These are phyloP conservation scores for Sugiyamaella chiloensis DNA, from an alignment of 805 yeast genomes.

Conservation along the genomic window DNA sequence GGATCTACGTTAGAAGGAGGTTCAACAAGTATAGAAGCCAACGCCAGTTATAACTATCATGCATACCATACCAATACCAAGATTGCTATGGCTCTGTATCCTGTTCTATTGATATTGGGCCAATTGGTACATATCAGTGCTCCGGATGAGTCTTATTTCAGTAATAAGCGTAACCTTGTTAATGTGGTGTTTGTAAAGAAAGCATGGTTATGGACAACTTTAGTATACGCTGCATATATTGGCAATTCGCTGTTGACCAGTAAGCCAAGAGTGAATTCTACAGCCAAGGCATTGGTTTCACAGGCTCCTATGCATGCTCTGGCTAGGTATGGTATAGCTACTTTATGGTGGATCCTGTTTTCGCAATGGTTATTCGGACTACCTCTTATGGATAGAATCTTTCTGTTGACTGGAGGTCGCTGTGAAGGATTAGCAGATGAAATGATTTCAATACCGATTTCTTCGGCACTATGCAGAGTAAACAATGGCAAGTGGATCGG, in stretches of 20 bases:
- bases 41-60: too few relatives aligned
- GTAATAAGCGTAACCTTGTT: constrained; percentile 59
- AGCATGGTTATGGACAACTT: constrained; percentile 91
- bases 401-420: constrained; percentile 76
- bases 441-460: constrained; percentile 7
- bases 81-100: constrained; percentile 25
- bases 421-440: constrained; percentile 42
- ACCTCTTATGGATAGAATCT: constrained; percentile 87
- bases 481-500: constrained; percentile 70
- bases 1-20: too few relatives aligned
- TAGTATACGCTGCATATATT: constrained; percentile 34
- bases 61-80: too few relatives aligned
- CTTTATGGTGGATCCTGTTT: constrained; percentile 80
- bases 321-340: constrained; percentile 49
- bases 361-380: constrained; percentile 84
- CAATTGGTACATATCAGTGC: constrained; percentile 23
- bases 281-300: neutral
- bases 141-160: constrained; percentile 32
- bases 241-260: constrained; percentile 1
- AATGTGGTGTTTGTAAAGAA: constrained; percentile 76
- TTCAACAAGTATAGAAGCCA: too few relatives aligned
- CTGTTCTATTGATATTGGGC: constrained; percentile 26
- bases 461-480: constrained; percentile 48
- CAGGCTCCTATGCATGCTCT: constrained; percentile 6
- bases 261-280: neutral